Conservation (phyloP, 129 eudicot species). For the Glebionis coronaria region DNA sequence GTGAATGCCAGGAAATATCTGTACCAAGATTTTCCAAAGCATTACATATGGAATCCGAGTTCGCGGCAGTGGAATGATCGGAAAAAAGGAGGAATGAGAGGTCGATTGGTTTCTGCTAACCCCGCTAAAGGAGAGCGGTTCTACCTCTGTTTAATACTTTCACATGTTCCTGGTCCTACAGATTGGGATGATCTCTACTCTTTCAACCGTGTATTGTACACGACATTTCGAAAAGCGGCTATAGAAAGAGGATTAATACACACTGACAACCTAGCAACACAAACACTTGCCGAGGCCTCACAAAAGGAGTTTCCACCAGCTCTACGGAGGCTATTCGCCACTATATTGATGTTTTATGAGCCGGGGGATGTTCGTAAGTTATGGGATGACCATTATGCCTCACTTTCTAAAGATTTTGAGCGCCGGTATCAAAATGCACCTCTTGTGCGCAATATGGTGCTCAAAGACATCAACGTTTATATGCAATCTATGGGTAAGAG, state of each 20-base stretch:
- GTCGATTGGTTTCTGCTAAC: not conserved
- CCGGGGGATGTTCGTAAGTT: not conserved
- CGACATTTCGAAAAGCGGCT: not conserved
- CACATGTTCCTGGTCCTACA: not conserved
- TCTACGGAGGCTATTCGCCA: not conserved
- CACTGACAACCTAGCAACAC: not conserved
- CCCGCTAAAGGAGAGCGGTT: not conserved
- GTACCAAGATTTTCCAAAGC: not conserved
- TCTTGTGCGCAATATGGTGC: not conserved
- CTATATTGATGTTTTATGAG: not conserved
- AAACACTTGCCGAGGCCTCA: not conserved
- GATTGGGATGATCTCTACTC: not conserved
- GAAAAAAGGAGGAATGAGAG: not conserved
- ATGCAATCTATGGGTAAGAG: slow-evolving; percentile 1
- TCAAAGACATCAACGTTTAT: not conserved
- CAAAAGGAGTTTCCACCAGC: not conserved
- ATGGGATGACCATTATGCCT: not conserved
- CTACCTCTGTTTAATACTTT: not conserved
- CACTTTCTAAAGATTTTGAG: not conserved
- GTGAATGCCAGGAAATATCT: not conserved
- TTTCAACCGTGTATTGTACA: not conserved
- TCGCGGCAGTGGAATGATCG: not conserved
- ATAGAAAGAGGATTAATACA: not conserved
- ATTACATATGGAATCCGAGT: not conserved
- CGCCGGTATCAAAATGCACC: not conserved